phyloP scores from a whole-genome alignment of 306 rosid genomes.

The Pterocarpus macrocarpus region DNA sequence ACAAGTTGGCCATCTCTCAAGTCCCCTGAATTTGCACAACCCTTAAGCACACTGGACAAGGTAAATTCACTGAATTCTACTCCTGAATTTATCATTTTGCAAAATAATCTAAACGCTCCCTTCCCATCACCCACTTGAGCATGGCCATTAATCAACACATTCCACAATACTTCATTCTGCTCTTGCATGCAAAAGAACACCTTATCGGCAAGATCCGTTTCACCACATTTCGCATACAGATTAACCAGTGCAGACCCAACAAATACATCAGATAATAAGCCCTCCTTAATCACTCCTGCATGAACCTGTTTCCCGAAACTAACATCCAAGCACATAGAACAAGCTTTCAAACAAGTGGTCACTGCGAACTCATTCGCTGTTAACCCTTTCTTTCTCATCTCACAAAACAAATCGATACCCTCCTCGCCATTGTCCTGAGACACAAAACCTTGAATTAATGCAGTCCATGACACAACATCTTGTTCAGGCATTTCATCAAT shows the following conservation, averaged over 20 bases:
- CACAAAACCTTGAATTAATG: conserved; percentile 50
- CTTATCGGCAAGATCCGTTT: conserved; percentile 45
- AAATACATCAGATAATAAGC: conserved; percentile 44
- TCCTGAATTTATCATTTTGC: conserved; percentile 46
- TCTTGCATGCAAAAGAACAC: conserved; percentile 50
- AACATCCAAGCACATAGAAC: conserved; percentile 47
- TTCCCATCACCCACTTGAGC: conserved; percentile 45
- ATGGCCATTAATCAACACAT: conserved; percentile 52
- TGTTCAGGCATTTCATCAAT: conserved; percentile 47
- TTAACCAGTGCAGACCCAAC: conserved; percentile 54
- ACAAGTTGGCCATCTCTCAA: conserved; percentile 46
- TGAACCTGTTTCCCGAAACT: conserved; percentile 54
- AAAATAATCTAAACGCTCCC: conserved; percentile 46
- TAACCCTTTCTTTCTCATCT: conserved; percentile 48
- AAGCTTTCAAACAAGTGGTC: conserved; percentile 50
- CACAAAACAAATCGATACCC: conserved; percentile 49
- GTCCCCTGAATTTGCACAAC: conserved; percentile 52
- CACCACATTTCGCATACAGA: conserved; percentile 54
- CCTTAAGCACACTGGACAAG: conserved; percentile 52
- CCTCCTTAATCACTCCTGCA: conserved; percentile 41
- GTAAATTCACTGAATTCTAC: conserved; percentile 46
- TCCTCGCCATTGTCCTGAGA: conserved; percentile 43
- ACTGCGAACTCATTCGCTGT: conserved; percentile 50
- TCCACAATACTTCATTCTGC: conserved; percentile 55
- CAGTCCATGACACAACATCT: conserved; percentile 57